Conservation (phyloP, 345 rosid species). For the Zanthoxylum bungeanum region DNA sequence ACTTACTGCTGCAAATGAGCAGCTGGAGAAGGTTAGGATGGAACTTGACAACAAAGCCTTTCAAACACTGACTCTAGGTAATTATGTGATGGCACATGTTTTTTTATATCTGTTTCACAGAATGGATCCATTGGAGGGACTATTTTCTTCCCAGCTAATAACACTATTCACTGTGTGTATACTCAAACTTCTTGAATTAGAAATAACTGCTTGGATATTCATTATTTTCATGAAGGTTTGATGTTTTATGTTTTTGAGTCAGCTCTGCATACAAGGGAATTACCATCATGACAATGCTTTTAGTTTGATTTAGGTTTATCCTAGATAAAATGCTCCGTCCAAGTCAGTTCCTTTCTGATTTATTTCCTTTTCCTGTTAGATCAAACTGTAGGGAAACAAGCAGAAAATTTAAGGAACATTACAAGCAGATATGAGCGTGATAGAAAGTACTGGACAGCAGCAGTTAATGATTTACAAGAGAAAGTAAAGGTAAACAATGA, state of each 20-base stretch:
- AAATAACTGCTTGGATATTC: neutral
- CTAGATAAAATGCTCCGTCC: neutral
- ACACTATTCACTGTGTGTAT: neutral
- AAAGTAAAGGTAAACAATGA: slow-evolving; percentile 52
- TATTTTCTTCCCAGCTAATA: neutral
- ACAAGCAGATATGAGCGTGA: slow-evolving; percentile 53
- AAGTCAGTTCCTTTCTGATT: neutral
- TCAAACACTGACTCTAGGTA: slow-evolving; percentile 71
- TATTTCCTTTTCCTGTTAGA: slow-evolving; percentile 33
- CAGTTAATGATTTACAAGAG: slow-evolving; percentile 46
- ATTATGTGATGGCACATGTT: neutral
- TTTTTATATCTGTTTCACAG: neutral
- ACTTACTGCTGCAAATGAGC: slow-evolving; percentile 67
- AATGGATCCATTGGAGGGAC: slow-evolving; percentile 4
- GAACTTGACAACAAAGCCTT: slow-evolving; percentile 81
- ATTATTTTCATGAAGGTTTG: neutral
- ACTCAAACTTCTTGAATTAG: neutral
- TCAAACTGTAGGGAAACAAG: slow-evolving; percentile 66
- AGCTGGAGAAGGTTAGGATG: slow-evolving; percentile 79
- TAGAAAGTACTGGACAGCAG: slow-evolving; percentile 53
- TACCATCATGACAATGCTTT: neutral
- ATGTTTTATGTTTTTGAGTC: neutral
- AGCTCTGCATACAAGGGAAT: too few species aligned
- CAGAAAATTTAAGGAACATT: slow-evolving; percentile 52
- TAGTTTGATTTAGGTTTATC: neutral